These are phyloP conservation scores for Gynostemma pentaphyllum DNA, from an alignment of 306 rosid genomes.

Conservation along the genomic window DNA sequence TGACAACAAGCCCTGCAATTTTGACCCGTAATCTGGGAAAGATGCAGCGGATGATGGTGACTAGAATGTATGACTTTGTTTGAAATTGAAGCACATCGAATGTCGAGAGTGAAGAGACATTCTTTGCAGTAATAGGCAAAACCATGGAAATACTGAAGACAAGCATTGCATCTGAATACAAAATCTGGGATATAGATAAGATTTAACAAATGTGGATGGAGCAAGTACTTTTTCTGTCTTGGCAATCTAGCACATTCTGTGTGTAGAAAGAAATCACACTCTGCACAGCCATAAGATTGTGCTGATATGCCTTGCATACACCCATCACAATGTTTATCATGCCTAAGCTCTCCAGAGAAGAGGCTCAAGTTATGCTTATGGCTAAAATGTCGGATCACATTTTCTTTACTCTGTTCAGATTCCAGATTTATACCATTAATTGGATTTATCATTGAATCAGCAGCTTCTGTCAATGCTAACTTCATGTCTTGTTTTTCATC, in stretches of 20 bases:
- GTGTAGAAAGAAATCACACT: neutral
- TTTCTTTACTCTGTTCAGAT: too few species aligned
- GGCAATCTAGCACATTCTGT: neutral
- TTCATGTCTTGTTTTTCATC: neutral
- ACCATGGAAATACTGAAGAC: too few species aligned
- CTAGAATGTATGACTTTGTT: too few species aligned
- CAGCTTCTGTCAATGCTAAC: too few species aligned
- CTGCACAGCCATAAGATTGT: neutral
- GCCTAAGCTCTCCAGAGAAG: neutral
- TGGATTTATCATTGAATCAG: neutral
- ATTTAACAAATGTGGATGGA: neutral
- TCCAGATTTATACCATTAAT: neutral
- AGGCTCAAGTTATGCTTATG: neutral
- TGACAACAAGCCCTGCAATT: too few species aligned
- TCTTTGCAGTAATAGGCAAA: too few species aligned
- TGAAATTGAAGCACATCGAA: too few species aligned
- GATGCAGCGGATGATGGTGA: too few species aligned
- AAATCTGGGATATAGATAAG: neutral
- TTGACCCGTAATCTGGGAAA: too few species aligned
- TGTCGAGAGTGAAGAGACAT: too few species aligned
- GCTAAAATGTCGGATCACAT: neutral
- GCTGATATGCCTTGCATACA: neutral
- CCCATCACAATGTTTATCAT: neutral
- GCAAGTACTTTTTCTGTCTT: neutral
- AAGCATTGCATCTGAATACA: too few species aligned